These are phyloP conservation scores for Psophocarpus tetragonolobus DNA, from an alignment of 306 rosid species.

Conservation along the genomic window DNA sequence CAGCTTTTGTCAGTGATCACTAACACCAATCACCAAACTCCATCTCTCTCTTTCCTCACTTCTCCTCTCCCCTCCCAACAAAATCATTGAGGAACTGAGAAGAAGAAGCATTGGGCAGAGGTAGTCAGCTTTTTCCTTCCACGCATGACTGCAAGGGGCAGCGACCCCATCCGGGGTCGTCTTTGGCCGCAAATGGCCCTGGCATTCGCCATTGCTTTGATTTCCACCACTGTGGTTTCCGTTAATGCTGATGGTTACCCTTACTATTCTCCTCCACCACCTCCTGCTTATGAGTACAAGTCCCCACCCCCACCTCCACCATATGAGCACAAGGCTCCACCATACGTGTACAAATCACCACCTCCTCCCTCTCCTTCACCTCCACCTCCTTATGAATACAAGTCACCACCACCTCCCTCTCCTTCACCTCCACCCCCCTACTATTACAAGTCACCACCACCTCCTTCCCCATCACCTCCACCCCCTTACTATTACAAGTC, in stretches of 20 bases:
- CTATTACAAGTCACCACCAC: slow-evolving; percentile 38
- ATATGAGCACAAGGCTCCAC: slow-evolving; percentile 33
- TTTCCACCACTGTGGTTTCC: slow-evolving; percentile 60
- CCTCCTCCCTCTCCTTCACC: slow-evolving; percentile 45
- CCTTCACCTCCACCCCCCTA: slow-evolving; percentile 43
- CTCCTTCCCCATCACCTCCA: slow-evolving; percentile 28
- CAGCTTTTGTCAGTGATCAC: slow-evolving; percentile 40
- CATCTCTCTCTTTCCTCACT: neutral
- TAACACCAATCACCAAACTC: slow-evolving; percentile 10
- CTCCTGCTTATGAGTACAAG: slow-evolving; percentile 22
- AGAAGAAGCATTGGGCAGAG: slow-evolving; percentile 43
- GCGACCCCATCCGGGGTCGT: slow-evolving; percentile 76
- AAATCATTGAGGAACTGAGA: slow-evolving; percentile 27
- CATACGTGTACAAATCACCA: slow-evolving; percentile 47
- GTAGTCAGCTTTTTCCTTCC: slow-evolving; percentile 2
- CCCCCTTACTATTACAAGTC: slow-evolving; percentile 48
- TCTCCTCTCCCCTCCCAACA: neutral
- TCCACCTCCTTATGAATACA: slow-evolving; percentile 38
- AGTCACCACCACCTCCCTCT: slow-evolving; percentile 49
- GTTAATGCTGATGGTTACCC: slow-evolving; percentile 74
- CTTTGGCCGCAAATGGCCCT: slow-evolving; percentile 65
- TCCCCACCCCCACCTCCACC: slow-evolving; percentile 46
- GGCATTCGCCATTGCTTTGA: slow-evolving; percentile 56
- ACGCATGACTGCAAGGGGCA: slow-evolving; percentile 60
- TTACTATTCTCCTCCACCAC: slow-evolving; percentile 67